Evolutionary conservation across 345 rosid species (phyloP), one percentile per base, ranked within the genome.

Genomic region (Camelina neglecta): DNA sequence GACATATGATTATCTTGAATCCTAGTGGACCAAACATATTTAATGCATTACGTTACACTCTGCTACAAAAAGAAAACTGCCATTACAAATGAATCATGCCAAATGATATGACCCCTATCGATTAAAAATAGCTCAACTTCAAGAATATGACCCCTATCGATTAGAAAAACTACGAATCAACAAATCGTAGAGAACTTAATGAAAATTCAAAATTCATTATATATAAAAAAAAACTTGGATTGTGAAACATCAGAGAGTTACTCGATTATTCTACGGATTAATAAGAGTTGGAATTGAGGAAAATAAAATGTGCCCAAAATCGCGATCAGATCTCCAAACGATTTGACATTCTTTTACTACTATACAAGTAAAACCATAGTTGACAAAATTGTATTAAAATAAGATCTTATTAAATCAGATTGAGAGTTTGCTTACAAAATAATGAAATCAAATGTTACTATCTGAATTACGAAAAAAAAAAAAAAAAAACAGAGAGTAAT

Each of bases 361-460:
- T 8, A 20, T 41, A 8, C 5, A 29, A 15, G 11, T 13, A 11
- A 44, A 33, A 18, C 36, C 15, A 11, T 67, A 57, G n/a, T 31
- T 36, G 36, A 1, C 11, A 63, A n/a, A 29, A 0, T 29, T 29
- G 6, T 16, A 23, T 41, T 11, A 5, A 39, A 63, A 54, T 41
- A 11, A 45, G 13, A 59, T 21, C 50, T 73, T 41, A 62, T 69
- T 33, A 62, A 69, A 69, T 44, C 21, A 76, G 70, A 62, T 45
- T 10, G 29, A 54, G 33, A 54, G 33, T 61, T 29, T 76, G 80
- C 63, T 76, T 62, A 76, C 80, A 76, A 69, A 76, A 69, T 54
- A 76, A 76, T 76, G 65, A 44, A 76, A 76, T 69, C 65, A 60
- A 77, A 78, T 67, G 51, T 64, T 66, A 56, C 62, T 13, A 47